phyloP scores from a whole-genome alignment of 257 asterid genomes.

The Nicotiana tabacum region DNA sequence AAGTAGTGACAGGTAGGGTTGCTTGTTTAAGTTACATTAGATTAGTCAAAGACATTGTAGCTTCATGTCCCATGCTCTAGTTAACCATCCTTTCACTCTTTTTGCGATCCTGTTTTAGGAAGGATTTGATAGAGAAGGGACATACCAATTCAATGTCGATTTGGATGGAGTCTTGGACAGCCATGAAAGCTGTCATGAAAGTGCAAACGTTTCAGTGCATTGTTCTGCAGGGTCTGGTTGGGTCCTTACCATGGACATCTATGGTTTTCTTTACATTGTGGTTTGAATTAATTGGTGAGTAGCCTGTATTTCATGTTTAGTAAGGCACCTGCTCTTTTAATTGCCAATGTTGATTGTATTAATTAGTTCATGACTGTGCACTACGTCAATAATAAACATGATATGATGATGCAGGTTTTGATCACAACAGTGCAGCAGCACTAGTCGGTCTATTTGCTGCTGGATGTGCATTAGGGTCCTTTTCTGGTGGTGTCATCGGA shows the following conservation, averaged over 20 bases:
- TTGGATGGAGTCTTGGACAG: conserved; percentile 83
- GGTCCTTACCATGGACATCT: conserved; percentile 93
- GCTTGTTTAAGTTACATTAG: background rate
- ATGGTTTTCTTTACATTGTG: conserved; percentile 83
- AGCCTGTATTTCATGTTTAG: background rate
- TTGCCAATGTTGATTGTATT: background rate
- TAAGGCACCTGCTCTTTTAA: background rate
- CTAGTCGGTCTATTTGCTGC: conserved; percentile 81
- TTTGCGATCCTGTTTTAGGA: conserved; percentile 41
- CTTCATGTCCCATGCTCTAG: background rate
- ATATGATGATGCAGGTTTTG: conserved; percentile 58
- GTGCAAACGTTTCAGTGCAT: conserved; percentile 86
- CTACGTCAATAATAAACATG: background rate
- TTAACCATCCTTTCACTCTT: background rate
- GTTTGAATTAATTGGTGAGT: conserved; percentile 85
- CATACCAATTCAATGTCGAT: conserved; percentile 37
- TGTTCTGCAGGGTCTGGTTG: conserved; percentile 87
- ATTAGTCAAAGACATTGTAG: background rate
- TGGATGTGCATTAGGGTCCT: conserved; percentile 89
- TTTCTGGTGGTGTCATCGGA: conserved; percentile 79
- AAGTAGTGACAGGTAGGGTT: conserved; percentile 44
- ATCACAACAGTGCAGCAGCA: conserved; percentile 75
- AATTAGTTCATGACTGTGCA: background rate
- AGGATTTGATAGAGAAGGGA: conserved; percentile 44
- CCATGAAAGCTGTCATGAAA: conserved; percentile 75